phyloP scores from a whole-genome alignment of 2,329 filamentous ascomycete species.

The Clonostachys rhizophaga region DNA sequence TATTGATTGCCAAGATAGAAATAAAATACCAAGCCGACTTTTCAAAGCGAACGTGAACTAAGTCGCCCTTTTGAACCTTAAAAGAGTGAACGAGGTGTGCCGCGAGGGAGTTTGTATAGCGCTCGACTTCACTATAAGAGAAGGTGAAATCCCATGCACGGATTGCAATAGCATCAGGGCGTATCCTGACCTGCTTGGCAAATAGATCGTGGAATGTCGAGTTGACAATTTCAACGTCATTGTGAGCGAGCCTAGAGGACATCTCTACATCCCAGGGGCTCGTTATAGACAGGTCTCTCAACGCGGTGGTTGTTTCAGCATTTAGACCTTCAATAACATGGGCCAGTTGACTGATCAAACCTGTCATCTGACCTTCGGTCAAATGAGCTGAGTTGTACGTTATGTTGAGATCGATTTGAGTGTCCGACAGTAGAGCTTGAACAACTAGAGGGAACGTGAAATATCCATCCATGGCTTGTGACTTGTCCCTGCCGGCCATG shows the following conservation, averaged over 20 bases:
- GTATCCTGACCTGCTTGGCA: background rate
- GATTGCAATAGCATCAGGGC: background rate
- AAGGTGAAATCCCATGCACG: background rate
- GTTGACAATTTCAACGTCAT: background rate
- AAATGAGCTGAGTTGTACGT: background rate
- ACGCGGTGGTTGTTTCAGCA: too few species aligned
- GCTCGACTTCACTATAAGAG: background rate
- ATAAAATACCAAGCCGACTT: conserved; percentile 9
- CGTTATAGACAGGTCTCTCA: too few species aligned
- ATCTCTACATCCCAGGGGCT: too few species aligned
- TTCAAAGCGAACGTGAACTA: conserved; percentile 9
- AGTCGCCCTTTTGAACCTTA: background rate
- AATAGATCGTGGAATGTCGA: background rate
- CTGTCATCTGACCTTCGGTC: too few species aligned
- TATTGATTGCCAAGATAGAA: conserved; percentile 10
- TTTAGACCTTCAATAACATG: too few species aligned
- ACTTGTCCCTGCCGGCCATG: too few species aligned
- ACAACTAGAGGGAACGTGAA: conserved; percentile 5
- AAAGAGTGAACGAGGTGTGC: background rate
- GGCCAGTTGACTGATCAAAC: too few species aligned
- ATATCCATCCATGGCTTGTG: conserved; percentile 4
- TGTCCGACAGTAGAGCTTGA: conserved; percentile 17
- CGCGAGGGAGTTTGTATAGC: background rate
- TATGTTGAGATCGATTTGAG: background rate
- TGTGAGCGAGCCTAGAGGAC: too few species aligned